Percentiles rank a stretch among this genome's conserved stretches.
Evolutionary conservation across 768 basidiomycete genomes (phyloP).

Genomic region (Cubamyces sp.): DNA sequence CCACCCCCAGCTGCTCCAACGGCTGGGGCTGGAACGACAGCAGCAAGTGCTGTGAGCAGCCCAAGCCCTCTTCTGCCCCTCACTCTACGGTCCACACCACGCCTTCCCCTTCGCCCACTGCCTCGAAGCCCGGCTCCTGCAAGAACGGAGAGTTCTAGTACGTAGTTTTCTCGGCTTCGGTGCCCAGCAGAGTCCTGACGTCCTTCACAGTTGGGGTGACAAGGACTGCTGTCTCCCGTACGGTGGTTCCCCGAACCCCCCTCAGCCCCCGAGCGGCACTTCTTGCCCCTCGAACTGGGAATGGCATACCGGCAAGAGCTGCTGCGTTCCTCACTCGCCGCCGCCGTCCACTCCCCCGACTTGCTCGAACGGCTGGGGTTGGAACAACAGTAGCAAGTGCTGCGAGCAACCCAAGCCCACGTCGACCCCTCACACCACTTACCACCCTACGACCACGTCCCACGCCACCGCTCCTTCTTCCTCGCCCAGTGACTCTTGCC

Average conservation of each 20-base stretch:
- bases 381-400: slow-evolving; percentile 45
- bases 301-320: slow-evolving; percentile 50
- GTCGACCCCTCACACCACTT: slow-evolving; percentile 27
- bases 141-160: slow-evolving; percentile 1
- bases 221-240: slow-evolving; percentile 47
- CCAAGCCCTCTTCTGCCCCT: slow-evolving; percentile 35
- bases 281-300: slow-evolving; percentile 53
- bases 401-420: slow-evolving; percentile 39
- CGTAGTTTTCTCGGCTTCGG: background rate
- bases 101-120: background rate
- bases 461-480: slow-evolving; percentile 6
- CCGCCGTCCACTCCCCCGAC: slow-evolving; percentile 39
- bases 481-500: slow-evolving; percentile 10
- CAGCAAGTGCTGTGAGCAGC: slow-evolving; percentile 42
- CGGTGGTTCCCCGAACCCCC: slow-evolving; percentile 45
- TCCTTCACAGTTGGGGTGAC: slow-evolving; percentile 30
- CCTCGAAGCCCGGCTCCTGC: slow-evolving; percentile 7
- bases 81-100: slow-evolving; percentile 29
- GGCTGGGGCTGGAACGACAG: slow-evolving; percentile 49
- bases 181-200: background rate
- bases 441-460: background rate
- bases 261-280: slow-evolving; percentile 48
- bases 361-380: slow-evolving; percentile 49
- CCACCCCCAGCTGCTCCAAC: slow-evolving; percentile 43
- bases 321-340: slow-evolving; percentile 55